Evolutionary conservation across 2,329 filamentous ascomycete genomes (phyloP), one percentile per base, ranked within the genome.

Genomic region (Ceratocystis destructans): DNA sequence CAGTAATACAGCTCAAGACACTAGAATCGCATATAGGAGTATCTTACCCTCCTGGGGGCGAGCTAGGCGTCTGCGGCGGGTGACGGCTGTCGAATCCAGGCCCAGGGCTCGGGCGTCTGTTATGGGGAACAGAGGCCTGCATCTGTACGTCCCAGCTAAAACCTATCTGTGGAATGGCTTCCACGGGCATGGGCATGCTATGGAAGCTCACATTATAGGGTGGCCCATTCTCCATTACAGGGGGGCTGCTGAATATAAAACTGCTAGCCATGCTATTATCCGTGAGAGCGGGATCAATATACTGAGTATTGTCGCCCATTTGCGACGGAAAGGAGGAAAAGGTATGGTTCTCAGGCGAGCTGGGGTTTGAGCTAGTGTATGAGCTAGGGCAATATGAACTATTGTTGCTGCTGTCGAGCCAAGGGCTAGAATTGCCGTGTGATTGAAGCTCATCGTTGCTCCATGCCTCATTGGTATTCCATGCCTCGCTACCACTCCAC

Each of bases 281-380:
- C 2, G 46, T 28, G 28, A 67, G 61, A 25, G 28, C 37, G 31
- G 65, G 65, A n/a, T 67, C 53, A 6, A 64, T 20, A 28, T 44
- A 67, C 4, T 41, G 25, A 7, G 28, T 4, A 31, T 33, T 10
- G 41, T 15, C 61, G 61, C 5, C 25, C 5, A 33, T 48, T 41
- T 64, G 25, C 15, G 65, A 53, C 12, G 65, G 64, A 17, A 45
- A 37, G 41, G 61, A 53, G 25, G 45, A n/a, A 33, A 20, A 62
- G 61, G 12, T 15, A 1, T 28, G 41, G 61, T 45, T 7, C 3
- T 37, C 37, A 4, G 65, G 65, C 17, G 65, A 67, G 41, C 61
- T 64, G 55, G 65, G 65, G n/a, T 53, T 61, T 12, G 65, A 67
- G 50, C 53, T 31, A 31, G 7, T 61, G 33, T 67, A 67, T 25